Evolutionary conservation across 345 rosid genomes (phyloP).

Genomic region (Populus pruinosa): DNA sequence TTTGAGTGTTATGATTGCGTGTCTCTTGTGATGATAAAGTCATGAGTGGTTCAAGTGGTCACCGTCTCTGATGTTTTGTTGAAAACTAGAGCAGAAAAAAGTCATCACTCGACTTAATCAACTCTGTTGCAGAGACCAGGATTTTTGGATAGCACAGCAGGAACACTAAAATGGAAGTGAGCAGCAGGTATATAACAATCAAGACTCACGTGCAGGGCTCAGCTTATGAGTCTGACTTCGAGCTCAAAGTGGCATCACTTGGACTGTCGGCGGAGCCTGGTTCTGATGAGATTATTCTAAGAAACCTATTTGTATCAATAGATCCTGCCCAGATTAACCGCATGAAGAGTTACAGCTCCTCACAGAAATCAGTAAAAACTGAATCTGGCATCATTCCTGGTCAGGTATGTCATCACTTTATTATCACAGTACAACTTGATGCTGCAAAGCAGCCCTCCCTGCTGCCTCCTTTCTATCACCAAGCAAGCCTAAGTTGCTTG

Average conservation of each 20-base stretch:
- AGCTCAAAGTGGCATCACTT: conserved; percentile 26
- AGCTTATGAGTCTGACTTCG: conserved; percentile 42
- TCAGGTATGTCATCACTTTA: conserved; percentile 21
- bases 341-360: conserved; percentile 40
- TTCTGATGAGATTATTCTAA: conserved; percentile 34
- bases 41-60: too few species aligned
- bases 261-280: conserved; percentile 22
- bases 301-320: conserved; percentile 47
- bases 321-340: conserved; percentile 64
- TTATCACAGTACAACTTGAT: not conserved
- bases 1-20: too few species aligned
- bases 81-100: too few species aligned
- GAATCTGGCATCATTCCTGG: conserved; percentile 37
- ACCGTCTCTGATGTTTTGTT: too few species aligned
- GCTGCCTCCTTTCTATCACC: too few species aligned
- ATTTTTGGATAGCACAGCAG: too few species aligned
- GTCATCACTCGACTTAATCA: too few species aligned
- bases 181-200: conserved; percentile 32
- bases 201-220: conserved; percentile 36
- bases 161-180: not conserved
- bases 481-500: too few species aligned
- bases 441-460: too few species aligned
- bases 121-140: too few species aligned
- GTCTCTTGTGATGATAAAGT: too few species aligned
- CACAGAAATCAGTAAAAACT: conserved; percentile 19